Evolutionary conservation across 202 grass and related monocot species (phyloP).

Genomic region (Bolboschoenoplectus hybrid): DNA sequence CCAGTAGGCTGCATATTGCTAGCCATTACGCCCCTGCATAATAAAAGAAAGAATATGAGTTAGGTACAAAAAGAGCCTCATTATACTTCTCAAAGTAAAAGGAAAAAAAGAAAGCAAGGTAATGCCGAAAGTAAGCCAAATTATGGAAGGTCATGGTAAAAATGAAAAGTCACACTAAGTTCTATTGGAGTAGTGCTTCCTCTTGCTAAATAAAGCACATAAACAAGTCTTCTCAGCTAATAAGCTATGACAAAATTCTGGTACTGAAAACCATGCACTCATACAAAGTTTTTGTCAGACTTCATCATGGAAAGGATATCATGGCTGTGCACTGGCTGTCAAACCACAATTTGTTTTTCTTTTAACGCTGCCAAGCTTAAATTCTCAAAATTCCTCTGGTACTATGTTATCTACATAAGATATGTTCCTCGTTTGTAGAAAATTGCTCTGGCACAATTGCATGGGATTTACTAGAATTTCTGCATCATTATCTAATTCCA

Average conservation of each 20-base stretch:
- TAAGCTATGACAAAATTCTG: background rate
- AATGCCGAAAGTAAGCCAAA: background rate
- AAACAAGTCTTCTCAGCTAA: background rate
- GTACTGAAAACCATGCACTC: background rate
- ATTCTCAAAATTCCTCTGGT: background rate
- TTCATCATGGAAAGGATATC: background rate
- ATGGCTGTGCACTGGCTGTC: background rate
- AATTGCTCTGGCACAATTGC: background rate
- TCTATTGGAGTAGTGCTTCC: background rate
- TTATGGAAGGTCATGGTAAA: background rate
- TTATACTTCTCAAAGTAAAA: background rate
- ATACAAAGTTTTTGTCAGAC: background rate
- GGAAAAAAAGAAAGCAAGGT: background rate
- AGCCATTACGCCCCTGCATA: slow-evolving; percentile 51
- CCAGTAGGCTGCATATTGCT: slow-evolving; percentile 81
- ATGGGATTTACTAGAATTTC: background rate
- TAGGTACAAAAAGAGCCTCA: background rate
- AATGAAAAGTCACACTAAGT: background rate
- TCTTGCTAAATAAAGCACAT: background rate
- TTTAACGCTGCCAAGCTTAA: background rate
- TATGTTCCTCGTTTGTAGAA: background rate
- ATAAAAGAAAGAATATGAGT: background rate
- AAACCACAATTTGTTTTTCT: background rate
- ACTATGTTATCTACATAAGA: background rate
- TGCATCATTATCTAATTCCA: background rate